phyloP scores from a whole-genome alignment of 441 rosid genomes.

The Flueggea neowawraea region DNA sequence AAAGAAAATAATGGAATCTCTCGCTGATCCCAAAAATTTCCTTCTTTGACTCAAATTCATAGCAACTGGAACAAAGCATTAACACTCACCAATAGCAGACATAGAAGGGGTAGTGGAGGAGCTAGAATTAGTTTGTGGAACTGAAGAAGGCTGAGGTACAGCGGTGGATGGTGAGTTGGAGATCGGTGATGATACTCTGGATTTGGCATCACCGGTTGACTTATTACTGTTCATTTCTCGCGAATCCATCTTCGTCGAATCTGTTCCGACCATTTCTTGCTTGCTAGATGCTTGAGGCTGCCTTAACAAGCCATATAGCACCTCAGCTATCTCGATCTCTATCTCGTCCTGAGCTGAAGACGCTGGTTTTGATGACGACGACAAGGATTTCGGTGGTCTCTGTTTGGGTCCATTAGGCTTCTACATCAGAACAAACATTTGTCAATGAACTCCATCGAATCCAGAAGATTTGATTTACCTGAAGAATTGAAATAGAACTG shows the following conservation, averaged over 20 bases:
- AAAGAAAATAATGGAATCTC: constrained; percentile 2
- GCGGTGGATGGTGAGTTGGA: constrained; percentile 46
- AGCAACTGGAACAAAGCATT: constrained; percentile 4
- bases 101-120: constrained; percentile 44
- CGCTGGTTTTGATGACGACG: constrained; percentile 45
- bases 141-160: constrained; percentile 49
- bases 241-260: constrained; percentile 24
- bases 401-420: constrained; percentile 74
- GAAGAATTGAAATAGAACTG: constrained; percentile 15
- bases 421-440: constrained; percentile 28
- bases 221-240: constrained; percentile 35
- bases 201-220: constrained; percentile 59
- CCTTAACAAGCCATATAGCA: constrained; percentile 85
- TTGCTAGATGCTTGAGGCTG: constrained; percentile 69
- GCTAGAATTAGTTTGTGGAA: constrained; percentile 51
- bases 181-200: constrained; percentile 86
- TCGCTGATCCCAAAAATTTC: constrained; percentile 3
- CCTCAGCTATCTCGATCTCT: constrained; percentile 98
- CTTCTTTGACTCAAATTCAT: constrained; percentile 3
- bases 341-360: constrained; percentile 72
- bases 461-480: background rate
- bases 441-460: constrained; percentile 14
- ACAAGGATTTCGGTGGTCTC: constrained; percentile 55
- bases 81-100: constrained; percentile 58
- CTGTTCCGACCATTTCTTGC: constrained; percentile 44